phyloP scores from a whole-genome alignment of 2,329 filamentous ascomycete species.

The Monosporascus sp. region DNA sequence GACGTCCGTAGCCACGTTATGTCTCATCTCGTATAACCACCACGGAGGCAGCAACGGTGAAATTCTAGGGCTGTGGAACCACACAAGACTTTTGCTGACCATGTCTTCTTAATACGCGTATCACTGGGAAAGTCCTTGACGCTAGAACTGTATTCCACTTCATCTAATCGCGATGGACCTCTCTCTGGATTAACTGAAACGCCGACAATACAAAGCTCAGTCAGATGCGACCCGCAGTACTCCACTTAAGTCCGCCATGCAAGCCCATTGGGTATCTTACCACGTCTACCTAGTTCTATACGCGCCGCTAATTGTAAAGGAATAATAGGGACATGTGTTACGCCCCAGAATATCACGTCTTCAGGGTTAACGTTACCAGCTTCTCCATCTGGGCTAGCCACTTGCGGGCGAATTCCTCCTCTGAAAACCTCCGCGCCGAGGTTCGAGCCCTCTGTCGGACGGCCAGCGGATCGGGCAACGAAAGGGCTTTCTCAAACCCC shows the following conservation, averaged over 20 bases:
- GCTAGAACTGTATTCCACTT: no score
- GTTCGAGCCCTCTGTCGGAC: conserved; percentile 71
- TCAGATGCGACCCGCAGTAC: no score
- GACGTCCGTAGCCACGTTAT: no score
- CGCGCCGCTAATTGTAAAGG: neutral
- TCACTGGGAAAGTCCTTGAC: no score
- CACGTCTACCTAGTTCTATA: neutral
- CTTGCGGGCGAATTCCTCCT: conserved; percentile 73
- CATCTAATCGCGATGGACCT: no score
- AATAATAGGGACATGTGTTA: neutral
- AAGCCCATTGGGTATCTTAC: neutral
- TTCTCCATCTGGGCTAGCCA: conserved; percentile 74
- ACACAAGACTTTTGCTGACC: no score
- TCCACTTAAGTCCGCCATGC: neutral
- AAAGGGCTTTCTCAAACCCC: conserved; percentile 72
- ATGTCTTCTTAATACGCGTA: no score
- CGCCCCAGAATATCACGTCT: neutral
- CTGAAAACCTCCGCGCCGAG: conserved; percentile 80
- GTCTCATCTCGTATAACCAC: no score
- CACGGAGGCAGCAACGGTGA: no score
- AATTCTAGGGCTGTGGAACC: no score
- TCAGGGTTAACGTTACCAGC: conserved; percentile 47
- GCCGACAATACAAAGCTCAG: no score
- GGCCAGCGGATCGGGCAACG: conserved; percentile 63
- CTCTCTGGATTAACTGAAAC: no score